A percentile compares a stretch with the other conserved stretches of the same genome.
Conservation (phyloP, 306 rosid species). For the Aeschynomene evenia region DNA sequence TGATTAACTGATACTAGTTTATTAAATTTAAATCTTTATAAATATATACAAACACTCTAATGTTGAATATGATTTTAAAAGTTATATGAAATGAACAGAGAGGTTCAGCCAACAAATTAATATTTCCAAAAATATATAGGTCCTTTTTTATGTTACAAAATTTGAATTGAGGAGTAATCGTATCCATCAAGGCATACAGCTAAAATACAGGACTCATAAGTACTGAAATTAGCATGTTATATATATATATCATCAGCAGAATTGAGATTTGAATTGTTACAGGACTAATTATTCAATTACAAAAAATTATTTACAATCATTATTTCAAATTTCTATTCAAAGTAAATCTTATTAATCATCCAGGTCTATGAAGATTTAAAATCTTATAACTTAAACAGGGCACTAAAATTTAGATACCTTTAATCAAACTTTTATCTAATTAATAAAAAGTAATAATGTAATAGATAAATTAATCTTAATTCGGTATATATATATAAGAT, state of each 20-base stretch:
- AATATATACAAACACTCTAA: not conserved
- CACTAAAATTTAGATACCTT: not conserved
- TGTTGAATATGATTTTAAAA: not conserved
- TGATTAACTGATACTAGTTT: too few species aligned
- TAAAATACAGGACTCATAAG: not conserved
- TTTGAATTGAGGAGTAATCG: not conserved
- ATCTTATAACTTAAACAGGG: not conserved
- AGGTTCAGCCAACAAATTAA: conserved; percentile 15
- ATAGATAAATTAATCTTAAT: not conserved
- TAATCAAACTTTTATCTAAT: not conserved
- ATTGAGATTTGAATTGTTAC: not conserved
- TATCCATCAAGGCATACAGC: not conserved
- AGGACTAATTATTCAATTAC: not conserved
- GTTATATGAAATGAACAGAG: not conserved
- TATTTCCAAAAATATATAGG: not conserved
- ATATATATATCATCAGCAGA: not conserved
- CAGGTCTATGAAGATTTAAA: not conserved
- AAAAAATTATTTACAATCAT: not conserved
- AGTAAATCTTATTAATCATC: not conserved
- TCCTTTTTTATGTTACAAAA: not conserved
- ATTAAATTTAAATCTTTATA: too few species aligned
- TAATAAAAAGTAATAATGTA: not conserved
- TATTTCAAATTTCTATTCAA: not conserved
- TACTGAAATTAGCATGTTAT: not conserved
- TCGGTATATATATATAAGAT: not conserved